Percentiles rank a stretch among this genome's conserved stretches.
These are phyloP conservation scores for Picea mariana DNA, from an alignment of 83 land plant genomes.

Conservation along the genomic window DNA sequence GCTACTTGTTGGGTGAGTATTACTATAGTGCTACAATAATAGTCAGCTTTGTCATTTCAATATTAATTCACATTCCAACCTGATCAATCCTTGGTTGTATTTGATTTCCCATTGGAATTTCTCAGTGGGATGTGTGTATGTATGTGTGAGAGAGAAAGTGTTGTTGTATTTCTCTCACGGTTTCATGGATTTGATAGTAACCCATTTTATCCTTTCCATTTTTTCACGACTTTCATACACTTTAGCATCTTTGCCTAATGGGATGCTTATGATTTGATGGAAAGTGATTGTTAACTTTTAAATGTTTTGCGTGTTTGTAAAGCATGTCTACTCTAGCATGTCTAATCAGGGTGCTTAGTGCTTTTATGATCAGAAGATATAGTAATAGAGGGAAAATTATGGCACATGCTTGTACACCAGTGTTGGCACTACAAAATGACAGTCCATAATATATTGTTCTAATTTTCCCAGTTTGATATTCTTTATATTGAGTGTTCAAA, in stretches of 20 bases:
- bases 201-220: not conserved
- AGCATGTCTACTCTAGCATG: not conserved
- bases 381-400: not conserved
- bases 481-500: not conserved
- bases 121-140: not conserved
- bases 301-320: not conserved
- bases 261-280: not conserved
- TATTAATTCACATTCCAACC: not conserved
- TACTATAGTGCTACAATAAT: not conserved
- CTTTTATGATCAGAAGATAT: not conserved
- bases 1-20: constrained; percentile 54
- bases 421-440: not conserved
- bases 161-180: too few species aligned
- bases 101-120: not conserved
- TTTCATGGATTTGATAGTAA: not conserved
- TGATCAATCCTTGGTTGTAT: not conserved
- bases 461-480: not conserved
- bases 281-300: not conserved
- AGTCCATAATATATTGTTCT: not conserved
- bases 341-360: too few species aligned
- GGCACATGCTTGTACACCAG: not conserved
- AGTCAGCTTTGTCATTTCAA: not conserved
- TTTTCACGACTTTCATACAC: not conserved
- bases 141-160: too few species aligned
- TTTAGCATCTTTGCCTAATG: not conserved